These are phyloP conservation scores for Rhizoclosmatium globosum DNA, from an alignment of 192 early-diverging fungal genomes.

Conservation along the genomic window DNA sequence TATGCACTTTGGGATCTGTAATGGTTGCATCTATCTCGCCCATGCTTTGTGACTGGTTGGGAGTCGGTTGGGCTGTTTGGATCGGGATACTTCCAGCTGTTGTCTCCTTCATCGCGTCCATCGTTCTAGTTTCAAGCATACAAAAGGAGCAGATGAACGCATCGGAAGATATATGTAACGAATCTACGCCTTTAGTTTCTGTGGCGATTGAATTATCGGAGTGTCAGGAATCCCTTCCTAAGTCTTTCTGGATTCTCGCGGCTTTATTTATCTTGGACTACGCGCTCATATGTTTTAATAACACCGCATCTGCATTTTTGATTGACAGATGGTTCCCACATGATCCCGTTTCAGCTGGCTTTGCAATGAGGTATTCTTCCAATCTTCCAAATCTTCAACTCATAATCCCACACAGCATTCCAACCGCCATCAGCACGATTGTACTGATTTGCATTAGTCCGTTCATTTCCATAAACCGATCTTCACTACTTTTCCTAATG, in stretches of 20 bases:
- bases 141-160: too few species aligned
- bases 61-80: constrained; percentile 47
- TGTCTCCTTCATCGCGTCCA: too few species aligned
- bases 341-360: constrained; percentile 56
- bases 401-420: constrained; percentile 15
- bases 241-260: constrained; percentile 60
- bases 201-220: constrained; percentile 37
- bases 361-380: constrained; percentile 46
- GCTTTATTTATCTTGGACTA: constrained; percentile 57
- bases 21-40: constrained; percentile 54
- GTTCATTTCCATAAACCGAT: neutral
- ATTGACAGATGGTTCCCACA: constrained; percentile 63
- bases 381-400: neutral
- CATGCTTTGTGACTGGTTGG: constrained; percentile 36
- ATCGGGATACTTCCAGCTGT: too few species aligned
- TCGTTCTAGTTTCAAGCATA: too few species aligned
- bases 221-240: constrained; percentile 10
- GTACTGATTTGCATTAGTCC: neutral
- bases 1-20: constrained; percentile 59
- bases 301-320: constrained; percentile 61
- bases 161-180: too few species aligned
- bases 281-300: constrained; percentile 56
- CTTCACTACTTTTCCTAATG: constrained; percentile 42
- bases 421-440: neutral
- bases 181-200: constrained; percentile 53